phyloP scores from a whole-genome alignment of 2,329 filamentous ascomycete species.

The Colletotrichum graminicola region DNA sequence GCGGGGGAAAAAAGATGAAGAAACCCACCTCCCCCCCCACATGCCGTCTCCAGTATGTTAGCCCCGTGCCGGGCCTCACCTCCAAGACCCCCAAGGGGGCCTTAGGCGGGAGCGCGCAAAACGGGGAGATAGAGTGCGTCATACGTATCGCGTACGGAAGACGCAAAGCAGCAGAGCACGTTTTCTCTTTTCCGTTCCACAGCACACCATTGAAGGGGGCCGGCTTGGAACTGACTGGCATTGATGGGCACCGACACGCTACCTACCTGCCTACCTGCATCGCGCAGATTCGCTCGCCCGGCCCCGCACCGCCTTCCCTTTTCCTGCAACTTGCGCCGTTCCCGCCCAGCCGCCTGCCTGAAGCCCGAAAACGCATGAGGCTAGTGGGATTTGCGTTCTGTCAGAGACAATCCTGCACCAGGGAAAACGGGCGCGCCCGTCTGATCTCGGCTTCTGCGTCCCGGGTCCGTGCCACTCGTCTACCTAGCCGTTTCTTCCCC shows the following conservation, averaged over 20 bases:
- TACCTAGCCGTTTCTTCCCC: not conserved
- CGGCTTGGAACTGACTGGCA: not conserved
- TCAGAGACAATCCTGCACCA: not conserved
- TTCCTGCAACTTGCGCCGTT: not conserved
- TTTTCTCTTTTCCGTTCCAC: not conserved
- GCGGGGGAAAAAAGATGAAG: not conserved
- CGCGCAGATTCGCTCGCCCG: constrained; percentile 10
- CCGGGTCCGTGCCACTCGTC: constrained; percentile 5
- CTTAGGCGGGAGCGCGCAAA: not conserved
- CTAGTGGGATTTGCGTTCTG: not conserved
- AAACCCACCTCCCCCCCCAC: not conserved
- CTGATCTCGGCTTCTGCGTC: constrained; percentile 5
- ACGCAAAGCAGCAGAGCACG: not conserved
- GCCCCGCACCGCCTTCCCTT: constrained; percentile 4
- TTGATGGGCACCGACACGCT: not conserved
- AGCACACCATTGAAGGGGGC: not conserved
- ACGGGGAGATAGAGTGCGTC: not conserved
- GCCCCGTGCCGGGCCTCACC: not conserved
- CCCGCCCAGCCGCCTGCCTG: not conserved
- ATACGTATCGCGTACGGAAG: not conserved
- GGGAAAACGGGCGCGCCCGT: constrained; percentile 6
- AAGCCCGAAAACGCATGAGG: not conserved
- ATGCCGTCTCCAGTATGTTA: not conserved
- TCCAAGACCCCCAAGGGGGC: not conserved
- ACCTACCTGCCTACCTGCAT: not conserved